Conservation (phyloP, 805 yeast genomes). For the Myxozyma mucilagina region DNA sequence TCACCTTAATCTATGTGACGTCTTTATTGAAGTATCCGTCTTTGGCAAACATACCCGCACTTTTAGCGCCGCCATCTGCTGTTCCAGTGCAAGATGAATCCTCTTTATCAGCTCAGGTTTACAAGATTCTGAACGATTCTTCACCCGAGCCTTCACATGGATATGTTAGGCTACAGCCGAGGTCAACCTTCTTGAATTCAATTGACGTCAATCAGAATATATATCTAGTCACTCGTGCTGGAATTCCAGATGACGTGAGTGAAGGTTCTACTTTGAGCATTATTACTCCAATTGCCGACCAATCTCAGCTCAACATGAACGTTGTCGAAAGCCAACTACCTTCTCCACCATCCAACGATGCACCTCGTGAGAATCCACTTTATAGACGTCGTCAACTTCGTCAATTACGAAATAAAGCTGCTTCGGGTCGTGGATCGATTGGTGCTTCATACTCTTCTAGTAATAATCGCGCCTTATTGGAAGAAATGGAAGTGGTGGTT, state of each 20-base stretch:
- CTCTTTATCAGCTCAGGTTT: conserved; percentile 14
- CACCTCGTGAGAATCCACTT: background rate
- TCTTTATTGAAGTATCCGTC: conserved; percentile 15
- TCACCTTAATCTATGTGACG: conserved; percentile 9
- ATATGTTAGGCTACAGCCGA: background rate
- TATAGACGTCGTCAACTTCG: background rate
- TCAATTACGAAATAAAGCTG: background rate
- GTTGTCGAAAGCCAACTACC: background rate
- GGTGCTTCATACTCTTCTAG: background rate
- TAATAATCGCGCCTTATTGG: conserved; percentile 1
- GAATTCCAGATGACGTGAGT: conserved; percentile 4
- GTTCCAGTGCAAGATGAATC: conserved; percentile 8
- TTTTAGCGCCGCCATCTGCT: conserved; percentile 16
- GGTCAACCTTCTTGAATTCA: background rate
- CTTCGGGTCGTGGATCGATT: background rate
- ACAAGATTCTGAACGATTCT: conserved; percentile 4
- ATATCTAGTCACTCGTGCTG: conserved; percentile 9
- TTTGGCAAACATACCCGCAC: conserved; percentile 8
- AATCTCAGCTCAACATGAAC: background rate
- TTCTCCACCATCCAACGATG: background rate
- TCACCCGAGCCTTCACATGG: background rate
- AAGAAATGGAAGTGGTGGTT: conserved; percentile 18
- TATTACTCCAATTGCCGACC: background rate
- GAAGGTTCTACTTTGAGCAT: conserved; percentile 9
- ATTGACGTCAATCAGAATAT: background rate